A percentile compares a stretch with the other conserved stretches of the same genome.
phyloP scores from a whole-genome alignment of 2,329 filamentous ascomycete species.

The Macrophomina tecta region DNA sequence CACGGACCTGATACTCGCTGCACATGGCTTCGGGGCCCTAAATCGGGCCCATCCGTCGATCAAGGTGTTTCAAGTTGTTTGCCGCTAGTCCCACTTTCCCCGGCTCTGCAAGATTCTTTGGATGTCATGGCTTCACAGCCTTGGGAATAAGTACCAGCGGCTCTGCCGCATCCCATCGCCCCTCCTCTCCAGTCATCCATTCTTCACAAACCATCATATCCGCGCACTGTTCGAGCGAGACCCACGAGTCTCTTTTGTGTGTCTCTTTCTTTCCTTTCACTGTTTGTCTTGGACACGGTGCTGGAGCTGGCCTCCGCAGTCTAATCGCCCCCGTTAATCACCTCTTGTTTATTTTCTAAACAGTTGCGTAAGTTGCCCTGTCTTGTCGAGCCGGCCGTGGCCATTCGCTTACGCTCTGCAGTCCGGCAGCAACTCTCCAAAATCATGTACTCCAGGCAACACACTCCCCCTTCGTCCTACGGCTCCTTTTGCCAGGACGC shows the following conservation, averaged over 20 bases:
- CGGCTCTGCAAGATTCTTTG: constrained; percentile 30
- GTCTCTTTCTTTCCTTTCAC: constrained; percentile 15
- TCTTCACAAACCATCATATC: constrained; percentile 29
- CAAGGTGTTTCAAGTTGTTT: constrained; percentile 47
- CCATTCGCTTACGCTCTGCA: constrained; percentile 32
- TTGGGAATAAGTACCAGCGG: constrained; percentile 44
- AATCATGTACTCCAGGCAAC: constrained; percentile 52
- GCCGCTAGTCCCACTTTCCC: constrained; percentile 37
- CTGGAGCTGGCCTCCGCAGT: constrained; percentile 53
- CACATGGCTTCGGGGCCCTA: constrained; percentile 27
- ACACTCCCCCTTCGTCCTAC: constrained; percentile 49
- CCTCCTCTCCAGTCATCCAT: constrained; percentile 37
- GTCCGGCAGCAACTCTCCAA: constrained; percentile 45
- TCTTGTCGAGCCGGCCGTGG: neutral
- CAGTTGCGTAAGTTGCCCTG: constrained; percentile 39
- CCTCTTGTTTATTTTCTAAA: constrained; percentile 32
- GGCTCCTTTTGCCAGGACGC: constrained; percentile 29
- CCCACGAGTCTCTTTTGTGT: constrained; percentile 45
- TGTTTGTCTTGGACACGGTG: constrained; percentile 40
- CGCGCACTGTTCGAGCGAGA: constrained; percentile 13
- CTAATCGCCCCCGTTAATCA: constrained; percentile 48
- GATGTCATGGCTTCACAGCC: constrained; percentile 37
- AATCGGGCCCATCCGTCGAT: constrained; percentile 24
- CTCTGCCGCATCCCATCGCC: constrained; percentile 45
- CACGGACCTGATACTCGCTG: constrained; percentile 26